A percentile compares a stretch with the other conserved stretches of the same genome.
Conservation (phyloP, 805 yeast species). For the Yamadazyma olivae region DNA sequence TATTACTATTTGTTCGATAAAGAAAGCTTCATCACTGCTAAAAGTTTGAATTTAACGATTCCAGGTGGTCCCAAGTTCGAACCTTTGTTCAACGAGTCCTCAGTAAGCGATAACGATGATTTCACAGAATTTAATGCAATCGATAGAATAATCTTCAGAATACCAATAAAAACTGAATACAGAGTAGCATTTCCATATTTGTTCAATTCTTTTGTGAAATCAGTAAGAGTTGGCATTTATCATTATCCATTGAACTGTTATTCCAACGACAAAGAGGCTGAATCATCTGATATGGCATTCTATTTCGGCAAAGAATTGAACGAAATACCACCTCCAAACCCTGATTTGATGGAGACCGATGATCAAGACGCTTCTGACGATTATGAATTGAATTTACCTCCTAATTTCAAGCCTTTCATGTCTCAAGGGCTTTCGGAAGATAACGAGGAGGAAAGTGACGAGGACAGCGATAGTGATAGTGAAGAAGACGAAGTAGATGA, state of each 20-base stretch:
- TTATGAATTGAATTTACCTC: slow-evolving; percentile 30
- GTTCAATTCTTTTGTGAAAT: slow-evolving; percentile 73
- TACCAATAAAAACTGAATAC: slow-evolving; percentile 76
- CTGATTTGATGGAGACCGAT: background rate
- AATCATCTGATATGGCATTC: slow-evolving; percentile 20
- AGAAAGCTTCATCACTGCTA: slow-evolving; percentile 82
- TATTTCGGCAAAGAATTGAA: slow-evolving; percentile 33
- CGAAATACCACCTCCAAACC: slow-evolving; percentile 43
- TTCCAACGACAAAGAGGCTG: slow-evolving; percentile 38
- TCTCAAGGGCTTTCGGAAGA: slow-evolving; percentile 5
- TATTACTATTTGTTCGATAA: slow-evolving; percentile 72
- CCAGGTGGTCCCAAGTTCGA: slow-evolving; percentile 98
- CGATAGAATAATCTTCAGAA: slow-evolving; percentile 80
- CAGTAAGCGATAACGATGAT: slow-evolving; percentile 65
- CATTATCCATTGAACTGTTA: slow-evolving; percentile 59
- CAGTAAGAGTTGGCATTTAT: slow-evolving; percentile 61
- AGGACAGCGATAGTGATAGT: slow-evolving; percentile 2
- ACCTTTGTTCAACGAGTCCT: slow-evolving; percentile 61
- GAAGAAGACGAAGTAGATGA: slow-evolving; percentile 37
- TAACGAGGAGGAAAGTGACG: slow-evolving; percentile 5
- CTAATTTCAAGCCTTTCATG: slow-evolving; percentile 51
- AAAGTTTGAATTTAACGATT: slow-evolving; percentile 78
- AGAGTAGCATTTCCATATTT: slow-evolving; percentile 82
- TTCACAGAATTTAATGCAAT: slow-evolving; percentile 87
- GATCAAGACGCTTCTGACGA: slow-evolving; percentile 13